Conservation (phyloP, 805 yeast species). For the Limtongia smithiae region DNA sequence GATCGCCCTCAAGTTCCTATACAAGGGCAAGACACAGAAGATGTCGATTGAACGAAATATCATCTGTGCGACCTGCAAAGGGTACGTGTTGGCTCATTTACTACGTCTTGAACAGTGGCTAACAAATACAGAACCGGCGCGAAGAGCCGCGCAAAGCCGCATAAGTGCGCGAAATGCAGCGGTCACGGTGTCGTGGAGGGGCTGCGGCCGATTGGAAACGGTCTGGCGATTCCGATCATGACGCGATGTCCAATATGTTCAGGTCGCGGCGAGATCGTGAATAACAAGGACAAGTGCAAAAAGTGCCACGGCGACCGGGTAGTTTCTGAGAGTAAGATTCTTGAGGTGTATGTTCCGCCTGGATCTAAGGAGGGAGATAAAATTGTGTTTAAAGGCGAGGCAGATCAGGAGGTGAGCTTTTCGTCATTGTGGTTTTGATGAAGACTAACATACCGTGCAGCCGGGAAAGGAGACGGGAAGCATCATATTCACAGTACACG, state of each 20-base stretch:
- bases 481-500: conserved; percentile 59
- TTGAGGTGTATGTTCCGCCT: conserved; percentile 71
- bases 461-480: conserved; percentile 74
- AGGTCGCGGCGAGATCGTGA: conserved; percentile 61
- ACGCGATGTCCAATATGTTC: conserved; percentile 64
- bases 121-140: conserved; percentile 50
- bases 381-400: conserved; percentile 60
- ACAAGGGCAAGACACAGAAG: conserved; percentile 75
- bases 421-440: too few relatives aligned
- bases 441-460: too few relatives aligned
- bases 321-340: conserved; percentile 60
- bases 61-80: conserved; percentile 69
- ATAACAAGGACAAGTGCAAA: conserved; percentile 71
- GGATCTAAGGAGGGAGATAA: conserved; percentile 66
- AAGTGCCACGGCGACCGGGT: conserved; percentile 65
- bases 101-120: background rate
- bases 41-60: conserved; percentile 67
- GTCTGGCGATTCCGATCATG: conserved; percentile 61
- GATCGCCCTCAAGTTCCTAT: conserved; percentile 68
- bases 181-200: conserved; percentile 66
- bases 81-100: conserved; percentile 40
- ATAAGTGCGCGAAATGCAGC: conserved; percentile 61
- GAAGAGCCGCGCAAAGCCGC: conserved; percentile 52
- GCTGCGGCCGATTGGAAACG: conserved; percentile 66
- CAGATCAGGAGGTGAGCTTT: conserved; percentile 56